Conservation (phyloP, 2,329 filamentous ascomycete species). For the Madurella fahalii region DNA sequence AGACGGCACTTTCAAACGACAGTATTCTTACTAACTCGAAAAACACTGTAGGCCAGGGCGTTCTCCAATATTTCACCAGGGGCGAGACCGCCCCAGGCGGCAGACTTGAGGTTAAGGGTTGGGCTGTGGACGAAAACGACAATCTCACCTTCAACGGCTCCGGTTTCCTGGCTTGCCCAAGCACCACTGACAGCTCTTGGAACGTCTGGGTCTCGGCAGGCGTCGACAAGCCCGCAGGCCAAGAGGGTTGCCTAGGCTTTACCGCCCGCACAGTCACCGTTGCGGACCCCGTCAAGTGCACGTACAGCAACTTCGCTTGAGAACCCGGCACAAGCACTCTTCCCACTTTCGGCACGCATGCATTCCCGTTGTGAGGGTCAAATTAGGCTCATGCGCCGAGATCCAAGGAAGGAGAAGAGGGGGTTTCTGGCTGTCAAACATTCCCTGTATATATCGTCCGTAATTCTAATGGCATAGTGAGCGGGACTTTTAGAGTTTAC, state of each 20-base stretch:
- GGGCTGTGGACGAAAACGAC: constrained; percentile 39
- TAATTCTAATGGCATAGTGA: too few relatives aligned
- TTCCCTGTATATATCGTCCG: too few relatives aligned
- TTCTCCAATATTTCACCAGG: constrained; percentile 49
- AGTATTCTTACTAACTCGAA: not conserved
- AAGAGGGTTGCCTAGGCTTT: constrained; percentile 37
- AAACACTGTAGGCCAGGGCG: constrained; percentile 41
- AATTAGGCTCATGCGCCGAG: too few relatives aligned
- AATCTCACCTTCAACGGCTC: constrained; percentile 44
- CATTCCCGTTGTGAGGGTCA: too few relatives aligned
- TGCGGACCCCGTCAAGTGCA: constrained; percentile 27
- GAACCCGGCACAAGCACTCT: not conserved
- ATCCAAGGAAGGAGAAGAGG: too few relatives aligned
- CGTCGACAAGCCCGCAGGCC: constrained; percentile 33
- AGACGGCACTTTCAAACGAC: too few relatives aligned
- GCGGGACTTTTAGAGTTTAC: too few relatives aligned
- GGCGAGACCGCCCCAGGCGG: constrained; percentile 32
- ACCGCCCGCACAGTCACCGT: constrained; percentile 29
- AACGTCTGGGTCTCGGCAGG: constrained; percentile 35
- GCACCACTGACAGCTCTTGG: constrained; percentile 36
- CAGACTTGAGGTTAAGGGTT: constrained; percentile 46
- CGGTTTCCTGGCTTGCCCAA: constrained; percentile 51
- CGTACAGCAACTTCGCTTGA: constrained; percentile 22
- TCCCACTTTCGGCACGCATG: not conserved
- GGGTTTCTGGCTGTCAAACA: too few relatives aligned